Evolutionary conservation across 768 basidiomycete species (phyloP).

Genomic region (Psilocybe azurescens): DNA sequence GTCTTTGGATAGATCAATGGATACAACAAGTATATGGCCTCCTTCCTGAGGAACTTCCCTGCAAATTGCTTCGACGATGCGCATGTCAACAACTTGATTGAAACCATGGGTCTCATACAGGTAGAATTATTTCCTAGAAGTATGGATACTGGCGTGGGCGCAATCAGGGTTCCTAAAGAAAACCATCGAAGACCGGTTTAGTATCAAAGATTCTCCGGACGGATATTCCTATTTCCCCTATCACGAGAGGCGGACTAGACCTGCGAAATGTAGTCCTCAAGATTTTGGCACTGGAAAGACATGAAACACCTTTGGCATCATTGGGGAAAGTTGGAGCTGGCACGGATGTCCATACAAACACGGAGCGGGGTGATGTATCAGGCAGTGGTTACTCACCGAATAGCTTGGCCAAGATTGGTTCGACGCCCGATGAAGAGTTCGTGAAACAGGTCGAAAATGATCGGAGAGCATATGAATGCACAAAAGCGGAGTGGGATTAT

Average conservation of each 20-base stretch:
- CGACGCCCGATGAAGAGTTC: slow-evolving; percentile 25
- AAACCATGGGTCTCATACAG: slow-evolving; percentile 40
- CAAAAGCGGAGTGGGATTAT: too few relatives aligned
- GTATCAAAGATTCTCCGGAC: slow-evolving; percentile 38
- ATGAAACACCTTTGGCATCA: slow-evolving; percentile 16
- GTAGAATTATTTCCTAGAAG: slow-evolving; percentile 33
- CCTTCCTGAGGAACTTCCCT: slow-evolving; percentile 41
- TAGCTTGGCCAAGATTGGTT: slow-evolving; percentile 4
- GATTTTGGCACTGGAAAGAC: slow-evolving; percentile 33
- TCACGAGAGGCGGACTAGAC: slow-evolving; percentile 42
- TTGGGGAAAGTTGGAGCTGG: not conserved
- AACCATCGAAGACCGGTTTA: slow-evolving; percentile 36
- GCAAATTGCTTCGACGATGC: slow-evolving; percentile 36
- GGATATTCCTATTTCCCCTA: slow-evolving; percentile 47
- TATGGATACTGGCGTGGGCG: slow-evolving; percentile 20
- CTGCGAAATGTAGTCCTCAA: slow-evolving; percentile 46
- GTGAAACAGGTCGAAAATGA: slow-evolving; percentile 29
- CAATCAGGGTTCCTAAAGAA: slow-evolving; percentile 27
- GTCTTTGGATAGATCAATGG: slow-evolving; percentile 43
- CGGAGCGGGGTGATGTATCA: too few relatives aligned
- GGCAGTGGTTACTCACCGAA: too few relatives aligned
- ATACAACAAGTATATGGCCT: slow-evolving; percentile 45
- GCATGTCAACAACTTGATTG: slow-evolving; percentile 36
- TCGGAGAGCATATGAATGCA: too few relatives aligned
- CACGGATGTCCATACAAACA: not conserved